These are phyloP conservation scores for Aspergillus fischeri DNA, from an alignment of 2,329 filamentous ascomycete species.

Conservation along the genomic window DNA sequence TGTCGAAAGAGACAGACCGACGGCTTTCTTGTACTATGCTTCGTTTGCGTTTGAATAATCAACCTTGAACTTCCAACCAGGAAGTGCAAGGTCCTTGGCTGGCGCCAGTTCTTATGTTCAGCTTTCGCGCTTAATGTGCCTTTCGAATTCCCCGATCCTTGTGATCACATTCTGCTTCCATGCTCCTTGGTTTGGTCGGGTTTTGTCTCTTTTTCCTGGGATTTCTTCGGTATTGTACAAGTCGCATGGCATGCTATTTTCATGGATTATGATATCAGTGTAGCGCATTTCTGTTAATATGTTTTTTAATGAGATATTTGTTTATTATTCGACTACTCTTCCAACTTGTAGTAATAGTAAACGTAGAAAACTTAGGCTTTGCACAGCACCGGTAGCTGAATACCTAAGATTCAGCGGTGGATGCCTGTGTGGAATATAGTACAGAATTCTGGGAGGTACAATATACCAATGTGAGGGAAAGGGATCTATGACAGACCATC, in stretches of 20 bases:
- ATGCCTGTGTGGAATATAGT: too few species aligned
- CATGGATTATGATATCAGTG: slow-evolving; percentile 21
- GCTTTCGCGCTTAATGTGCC: slow-evolving; percentile 1
- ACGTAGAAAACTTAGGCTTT: not conserved
- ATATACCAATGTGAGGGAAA: not conserved
- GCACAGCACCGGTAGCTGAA: not conserved
- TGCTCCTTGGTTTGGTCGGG: slow-evolving; percentile 16
- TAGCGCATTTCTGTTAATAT: slow-evolving; percentile 10
- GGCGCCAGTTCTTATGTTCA: not conserved
- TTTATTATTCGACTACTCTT: slow-evolving; percentile 2
- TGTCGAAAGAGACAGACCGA: slow-evolving; percentile 5
- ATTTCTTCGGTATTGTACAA: slow-evolving; percentile 12
- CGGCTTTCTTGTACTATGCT: slow-evolving; percentile 19
- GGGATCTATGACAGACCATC: not conserved
- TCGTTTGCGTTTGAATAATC: slow-evolving; percentile 6
- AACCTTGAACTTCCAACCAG: not conserved
- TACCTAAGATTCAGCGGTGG: not conserved
- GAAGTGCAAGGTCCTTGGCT: not conserved
- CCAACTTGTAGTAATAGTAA: too few species aligned
- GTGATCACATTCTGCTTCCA: slow-evolving; percentile 18
- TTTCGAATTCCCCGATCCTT: slow-evolving; percentile 12
- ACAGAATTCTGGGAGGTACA: not conserved
- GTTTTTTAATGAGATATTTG: slow-evolving; percentile 5
- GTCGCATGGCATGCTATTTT: slow-evolving; percentile 18
- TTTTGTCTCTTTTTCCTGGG: slow-evolving; percentile 15